These are phyloP conservation scores for Vaccinium darrowii DNA, from an alignment of 148 eudicot genomes.

Conservation along the genomic window DNA sequence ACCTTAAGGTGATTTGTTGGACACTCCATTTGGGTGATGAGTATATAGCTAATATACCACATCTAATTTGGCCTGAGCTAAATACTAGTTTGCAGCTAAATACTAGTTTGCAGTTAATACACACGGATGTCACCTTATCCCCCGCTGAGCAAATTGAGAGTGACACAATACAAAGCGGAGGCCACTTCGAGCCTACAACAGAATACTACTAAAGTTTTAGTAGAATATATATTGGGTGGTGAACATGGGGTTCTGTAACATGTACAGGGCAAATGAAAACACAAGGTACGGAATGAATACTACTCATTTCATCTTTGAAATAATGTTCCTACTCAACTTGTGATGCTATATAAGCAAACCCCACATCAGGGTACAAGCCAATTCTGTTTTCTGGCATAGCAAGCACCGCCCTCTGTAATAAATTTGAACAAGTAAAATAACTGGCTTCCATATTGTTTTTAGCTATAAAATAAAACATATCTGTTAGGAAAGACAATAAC, in stretches of 20 bases:
- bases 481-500: constrained; percentile 26
- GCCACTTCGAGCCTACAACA: background rate
- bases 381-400: constrained; percentile 98
- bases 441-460: background rate
- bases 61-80: too few species aligned
- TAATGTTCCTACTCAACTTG: background rate
- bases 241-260: background rate
- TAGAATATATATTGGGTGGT: background rate
- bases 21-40: too few species aligned
- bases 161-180: background rate
- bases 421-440: constrained; percentile 13
- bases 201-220: background rate
- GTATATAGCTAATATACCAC: too few species aligned
- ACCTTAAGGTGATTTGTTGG: too few species aligned
- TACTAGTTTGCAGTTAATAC: background rate
- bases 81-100: background rate
- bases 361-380: constrained; percentile 98
- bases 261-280: background rate
- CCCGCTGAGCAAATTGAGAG: background rate
- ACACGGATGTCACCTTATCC: background rate
- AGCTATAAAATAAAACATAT: background rate
- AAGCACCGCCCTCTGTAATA: constrained; percentile 51
- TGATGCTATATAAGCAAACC: constrained; percentile 79
- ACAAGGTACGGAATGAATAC: background rate
- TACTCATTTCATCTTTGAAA: background rate